Conservation (phyloP, 2,329 filamentous ascomycete species). For the Clarireedia paspali region DNA sequence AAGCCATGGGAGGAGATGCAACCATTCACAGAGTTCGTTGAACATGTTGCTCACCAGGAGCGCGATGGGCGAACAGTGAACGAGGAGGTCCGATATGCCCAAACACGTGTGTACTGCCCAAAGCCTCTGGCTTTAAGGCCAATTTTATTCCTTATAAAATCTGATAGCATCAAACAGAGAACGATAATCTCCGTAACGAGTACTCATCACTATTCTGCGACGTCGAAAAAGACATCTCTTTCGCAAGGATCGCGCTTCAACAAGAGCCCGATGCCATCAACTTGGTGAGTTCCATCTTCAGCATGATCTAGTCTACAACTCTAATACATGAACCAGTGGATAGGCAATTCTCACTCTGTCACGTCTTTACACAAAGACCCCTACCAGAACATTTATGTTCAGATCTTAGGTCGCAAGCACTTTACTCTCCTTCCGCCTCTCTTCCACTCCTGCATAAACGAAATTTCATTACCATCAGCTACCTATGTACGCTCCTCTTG, state of each 20-base stretch:
- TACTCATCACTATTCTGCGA: slow-evolving; percentile 56
- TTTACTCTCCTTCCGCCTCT: slow-evolving; percentile 69
- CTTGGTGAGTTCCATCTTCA: slow-evolving; percentile 32
- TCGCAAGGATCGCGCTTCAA: slow-evolving; percentile 63
- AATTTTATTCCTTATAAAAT: background rate
- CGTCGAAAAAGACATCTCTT: slow-evolving; percentile 58
- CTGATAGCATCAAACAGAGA: slow-evolving; percentile 44
- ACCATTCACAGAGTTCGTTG: slow-evolving; percentile 53
- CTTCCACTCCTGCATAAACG: slow-evolving; percentile 8
- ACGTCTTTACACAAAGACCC: slow-evolving; percentile 76
- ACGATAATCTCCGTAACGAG: slow-evolving; percentile 72
- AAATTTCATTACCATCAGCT: background rate
- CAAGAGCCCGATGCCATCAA: slow-evolving; percentile 67
- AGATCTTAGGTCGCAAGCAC: slow-evolving; percentile 64
- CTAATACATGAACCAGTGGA: slow-evolving; percentile 41
- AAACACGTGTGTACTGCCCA: slow-evolving; percentile 51
- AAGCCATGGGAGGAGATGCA: slow-evolving; percentile 65
- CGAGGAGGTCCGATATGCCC: slow-evolving; percentile 59
- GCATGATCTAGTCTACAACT: background rate
- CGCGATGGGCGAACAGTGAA: slow-evolving; percentile 19
- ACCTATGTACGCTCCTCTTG: background rate
- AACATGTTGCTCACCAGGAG: slow-evolving; percentile 53
- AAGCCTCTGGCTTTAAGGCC: background rate
- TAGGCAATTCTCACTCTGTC: slow-evolving; percentile 62
- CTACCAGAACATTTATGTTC: slow-evolving; percentile 80